Base-by-base conservation (phyloP, 73 alveolate genomes). In the Paramecium octaurelia region DNA sequence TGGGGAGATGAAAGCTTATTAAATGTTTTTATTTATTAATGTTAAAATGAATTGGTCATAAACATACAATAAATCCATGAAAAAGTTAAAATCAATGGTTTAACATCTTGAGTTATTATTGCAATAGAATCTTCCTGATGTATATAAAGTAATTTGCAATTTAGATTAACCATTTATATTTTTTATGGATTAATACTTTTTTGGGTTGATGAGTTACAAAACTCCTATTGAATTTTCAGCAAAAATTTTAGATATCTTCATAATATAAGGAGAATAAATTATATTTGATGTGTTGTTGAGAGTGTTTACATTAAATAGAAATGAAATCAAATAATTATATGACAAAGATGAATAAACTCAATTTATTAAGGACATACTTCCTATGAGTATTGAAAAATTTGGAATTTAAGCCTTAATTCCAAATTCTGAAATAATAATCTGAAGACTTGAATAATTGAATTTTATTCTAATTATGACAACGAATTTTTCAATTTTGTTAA, bases 351-450 rank as follows among this genome's bases (percentile, higher is more conserved):
- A 80, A 23, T 11, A 31, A 80, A 42, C 91, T 24, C 8, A 40
- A 21, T 80, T 31, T 48, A 44, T 80, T 4, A 80, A 80, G 24
- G 91, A 80, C 18, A 44, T 80, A 18, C 42, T 80, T 20, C 73
- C 70, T 2, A 24, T 44, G 14, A 80, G 76, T 44, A 27, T 80
- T 6, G 91, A 80, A 80, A 80, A 80, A 80, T 80, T 80, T 43
- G 91, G 91, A 23, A 80, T 80, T 20, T 24, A 44, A 35, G 91
- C 91, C 4, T 9, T 80, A 80, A 42, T 80, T 80, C 77, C 91
- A 4, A 23, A 24, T 42, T 21, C 20, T 35, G 88, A 75, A 36
- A 75, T 75, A 38, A 38, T 75, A 34, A 38, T 75, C 6, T 75
- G 88, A 75, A 11, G 4, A 64, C 16, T 64, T 20, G 7, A 64